phyloP scores from a whole-genome alignment of 75 land plant species.

The Picea sitchensis region DNA sequence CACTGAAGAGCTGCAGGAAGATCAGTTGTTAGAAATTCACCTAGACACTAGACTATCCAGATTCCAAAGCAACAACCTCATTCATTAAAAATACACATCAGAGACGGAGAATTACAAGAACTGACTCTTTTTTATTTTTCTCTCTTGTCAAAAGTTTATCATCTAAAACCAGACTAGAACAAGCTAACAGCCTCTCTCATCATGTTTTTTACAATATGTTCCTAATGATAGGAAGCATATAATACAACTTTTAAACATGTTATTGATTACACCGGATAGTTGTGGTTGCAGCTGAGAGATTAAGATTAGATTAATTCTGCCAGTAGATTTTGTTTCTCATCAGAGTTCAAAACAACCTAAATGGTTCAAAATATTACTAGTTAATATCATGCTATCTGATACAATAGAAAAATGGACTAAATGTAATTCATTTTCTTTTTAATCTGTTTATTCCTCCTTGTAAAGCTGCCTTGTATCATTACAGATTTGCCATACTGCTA shows the following conservation, averaged over 20 bases:
- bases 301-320: neutral
- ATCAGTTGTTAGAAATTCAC: neutral
- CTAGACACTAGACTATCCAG: neutral
- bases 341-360: neutral
- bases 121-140: neutral
- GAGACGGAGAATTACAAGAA: neutral
- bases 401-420: no score
- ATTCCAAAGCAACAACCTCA: neutral
- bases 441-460: neutral
- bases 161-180: neutral
- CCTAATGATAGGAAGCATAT: neutral
- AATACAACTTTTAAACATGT: neutral
- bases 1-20: constrained; percentile 8
- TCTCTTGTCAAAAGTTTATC: neutral
- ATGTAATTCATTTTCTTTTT: neutral
- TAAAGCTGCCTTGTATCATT: neutral
- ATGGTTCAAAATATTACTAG: no score
- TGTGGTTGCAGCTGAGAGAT: neutral
- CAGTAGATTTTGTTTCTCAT: neutral
- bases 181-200: neutral
- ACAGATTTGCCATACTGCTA: neutral
- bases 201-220: neutral
- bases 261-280: neutral
- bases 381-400: no score
- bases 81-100: neutral